Conservation (phyloP, 768 basidiomycete species). For the Neoboletus subvelutipes region DNA sequence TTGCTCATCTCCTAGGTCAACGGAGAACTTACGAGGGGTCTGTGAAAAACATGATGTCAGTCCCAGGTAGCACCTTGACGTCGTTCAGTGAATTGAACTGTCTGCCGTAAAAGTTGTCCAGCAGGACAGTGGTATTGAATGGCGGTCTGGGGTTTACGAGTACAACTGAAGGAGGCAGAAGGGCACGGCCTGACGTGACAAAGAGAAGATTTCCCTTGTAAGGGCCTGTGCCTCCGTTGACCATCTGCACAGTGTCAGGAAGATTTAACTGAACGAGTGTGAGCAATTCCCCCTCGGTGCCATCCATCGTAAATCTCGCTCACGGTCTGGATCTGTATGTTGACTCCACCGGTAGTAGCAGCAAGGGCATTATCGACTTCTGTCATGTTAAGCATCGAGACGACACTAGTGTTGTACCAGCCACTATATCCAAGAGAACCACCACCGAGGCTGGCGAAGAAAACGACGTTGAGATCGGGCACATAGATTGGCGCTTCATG, state of each 20-base stretch:
- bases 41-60: constrained; percentile 72
- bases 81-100: constrained; percentile 86
- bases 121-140: constrained; percentile 60
- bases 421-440: constrained; percentile 63
- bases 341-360: constrained; percentile 13
- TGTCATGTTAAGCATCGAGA: constrained; percentile 60
- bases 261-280: constrained; percentile 49
- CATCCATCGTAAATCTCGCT: constrained; percentile 9
- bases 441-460: constrained; percentile 71
- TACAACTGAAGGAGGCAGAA: constrained; percentile 58
- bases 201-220: constrained; percentile 59
- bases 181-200: constrained; percentile 63
- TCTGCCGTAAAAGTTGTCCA: constrained; percentile 78
- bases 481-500: constrained; percentile 78
- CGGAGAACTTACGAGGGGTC: constrained; percentile 59
- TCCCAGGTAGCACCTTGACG: constrained; percentile 66
- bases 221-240: constrained; percentile 67
- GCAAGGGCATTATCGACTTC: constrained; percentile 50
- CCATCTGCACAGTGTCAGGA: constrained; percentile 62
- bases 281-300: background rate
- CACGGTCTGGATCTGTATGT: constrained; percentile 44
- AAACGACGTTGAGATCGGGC: constrained; percentile 66
- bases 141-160: constrained; percentile 65
- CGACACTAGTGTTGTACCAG: constrained; percentile 59
- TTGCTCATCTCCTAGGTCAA: no score